Percentiles rank a stretch among this genome's conserved stretches.
phyloP scores from a whole-genome alignment of 495 filamentous ascomycete species.

The Xylaria curta region DNA sequence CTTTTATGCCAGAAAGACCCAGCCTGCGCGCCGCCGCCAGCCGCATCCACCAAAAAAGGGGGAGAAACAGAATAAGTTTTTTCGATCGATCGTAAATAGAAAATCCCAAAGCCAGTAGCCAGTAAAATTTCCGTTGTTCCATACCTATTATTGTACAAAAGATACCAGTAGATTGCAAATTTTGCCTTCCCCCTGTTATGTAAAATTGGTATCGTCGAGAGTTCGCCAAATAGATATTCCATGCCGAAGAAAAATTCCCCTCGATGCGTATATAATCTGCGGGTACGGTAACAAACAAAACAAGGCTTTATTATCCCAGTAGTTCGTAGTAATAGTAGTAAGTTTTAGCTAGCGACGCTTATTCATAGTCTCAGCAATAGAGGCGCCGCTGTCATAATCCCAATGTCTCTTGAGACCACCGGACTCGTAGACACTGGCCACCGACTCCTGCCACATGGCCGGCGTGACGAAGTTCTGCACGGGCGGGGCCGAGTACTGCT shows the following conservation, averaged over 20 bases:
- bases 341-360: constrained; percentile 42
- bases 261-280: background rate
- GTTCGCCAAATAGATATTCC: background rate
- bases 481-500: constrained; percentile 61
- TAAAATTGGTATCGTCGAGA: background rate
- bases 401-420: constrained; percentile 78
- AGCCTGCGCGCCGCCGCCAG: constrained; percentile 1
- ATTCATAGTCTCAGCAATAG: constrained; percentile 34
- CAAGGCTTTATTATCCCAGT: background rate
- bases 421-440: constrained; percentile 82
- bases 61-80: background rate
- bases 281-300: no score
- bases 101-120: background rate
- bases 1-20: constrained; percentile 7
- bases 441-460: constrained; percentile 94
- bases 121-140: background rate
- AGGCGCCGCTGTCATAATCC: constrained; percentile 57
- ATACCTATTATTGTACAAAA: background rate
- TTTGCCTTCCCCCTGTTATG: background rate
- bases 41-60: background rate
- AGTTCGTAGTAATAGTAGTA: background rate
- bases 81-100: background rate
- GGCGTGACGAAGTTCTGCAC: constrained; percentile 79
- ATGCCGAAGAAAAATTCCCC: background rate
- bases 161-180: background rate